Evolutionary conservation across 768 basidiomycete genomes (phyloP).

Genomic region (Suillus tomentosus): DNA sequence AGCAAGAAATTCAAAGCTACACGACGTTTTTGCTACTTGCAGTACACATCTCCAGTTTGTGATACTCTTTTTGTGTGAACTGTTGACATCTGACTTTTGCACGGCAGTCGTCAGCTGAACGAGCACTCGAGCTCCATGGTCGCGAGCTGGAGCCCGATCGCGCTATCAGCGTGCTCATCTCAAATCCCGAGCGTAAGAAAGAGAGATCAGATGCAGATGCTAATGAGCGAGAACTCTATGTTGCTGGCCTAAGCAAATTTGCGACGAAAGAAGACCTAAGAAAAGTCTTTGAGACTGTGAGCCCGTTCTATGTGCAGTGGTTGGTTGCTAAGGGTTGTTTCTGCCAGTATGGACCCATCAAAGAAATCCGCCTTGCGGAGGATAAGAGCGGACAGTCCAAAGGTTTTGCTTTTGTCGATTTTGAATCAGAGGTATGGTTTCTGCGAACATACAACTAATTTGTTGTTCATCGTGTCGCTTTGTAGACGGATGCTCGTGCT

Average conservation of each 20-base stretch:
- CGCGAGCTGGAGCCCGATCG: slow-evolving; percentile 71
- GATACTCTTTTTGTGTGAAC: not conserved
- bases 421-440: slow-evolving; percentile 68
- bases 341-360: slow-evolving; percentile 76
- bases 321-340: slow-evolving; percentile 9
- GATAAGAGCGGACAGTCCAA: slow-evolving; percentile 72
- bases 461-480: slow-evolving; percentile 10
- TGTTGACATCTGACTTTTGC: not conserved
- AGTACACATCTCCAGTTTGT: slow-evolving; percentile 82
- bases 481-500: slow-evolving; percentile 65
- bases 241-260: slow-evolving; percentile 82
- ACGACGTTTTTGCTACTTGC: slow-evolving; percentile 92
- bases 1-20: slow-evolving; percentile 94
- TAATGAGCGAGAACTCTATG: slow-evolving; percentile 82
- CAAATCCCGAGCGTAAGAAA: slow-evolving; percentile 88
- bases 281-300: slow-evolving; percentile 75
- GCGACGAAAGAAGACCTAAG: slow-evolving; percentile 77
- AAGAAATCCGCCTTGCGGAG: slow-evolving; percentile 75
- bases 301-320: slow-evolving; percentile 24
- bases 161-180: slow-evolving; percentile 76
- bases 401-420: slow-evolving; percentile 94
- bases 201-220: slow-evolving; percentile 88
- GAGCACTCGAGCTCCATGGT: slow-evolving; percentile 79
- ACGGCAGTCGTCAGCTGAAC: slow-evolving; percentile 64
- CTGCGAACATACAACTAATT: not conserved